Evolutionary conservation across 352 stramenopile genomes (phyloP).

Genomic region (Globisporangium iwayamae): DNA sequence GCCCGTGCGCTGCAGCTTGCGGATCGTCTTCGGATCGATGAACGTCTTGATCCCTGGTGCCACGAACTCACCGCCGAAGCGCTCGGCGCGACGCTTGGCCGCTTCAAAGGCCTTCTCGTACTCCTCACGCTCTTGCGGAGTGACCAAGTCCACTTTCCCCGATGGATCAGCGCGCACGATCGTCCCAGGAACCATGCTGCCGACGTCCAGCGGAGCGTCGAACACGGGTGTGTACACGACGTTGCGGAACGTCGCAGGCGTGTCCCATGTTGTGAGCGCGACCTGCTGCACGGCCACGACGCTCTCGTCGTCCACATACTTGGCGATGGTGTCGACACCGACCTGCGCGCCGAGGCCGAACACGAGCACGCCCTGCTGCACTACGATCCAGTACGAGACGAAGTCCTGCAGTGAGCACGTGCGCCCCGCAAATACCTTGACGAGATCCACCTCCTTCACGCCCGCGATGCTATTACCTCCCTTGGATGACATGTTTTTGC

Average conservation of each 20-base stretch:
- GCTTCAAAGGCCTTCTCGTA: slow-evolving; percentile 45
- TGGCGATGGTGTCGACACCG: slow-evolving; percentile 55
- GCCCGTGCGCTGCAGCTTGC: slow-evolving; percentile 70
- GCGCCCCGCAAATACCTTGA: slow-evolving; percentile 60
- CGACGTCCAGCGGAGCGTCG: slow-evolving; percentile 30
- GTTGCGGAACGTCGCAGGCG: slow-evolving; percentile 40
- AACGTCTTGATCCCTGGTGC: slow-evolving; percentile 72
- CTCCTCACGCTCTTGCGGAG: slow-evolving; percentile 39
- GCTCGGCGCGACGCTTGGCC: slow-evolving; percentile 46
- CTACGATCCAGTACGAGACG: slow-evolving; percentile 70
- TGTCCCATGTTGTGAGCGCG: slow-evolving; percentile 69
- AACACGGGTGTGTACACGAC: slow-evolving; percentile 40
- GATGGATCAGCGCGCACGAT: slow-evolving; percentile 65
- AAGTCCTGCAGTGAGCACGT: slow-evolving; percentile 59
- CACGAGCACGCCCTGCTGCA: slow-evolving; percentile 36
- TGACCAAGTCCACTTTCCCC: slow-evolving; percentile 55
- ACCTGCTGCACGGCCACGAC: slow-evolving; percentile 39
- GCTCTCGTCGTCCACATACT: slow-evolving; percentile 31
- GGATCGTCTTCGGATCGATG: slow-evolving; percentile 71
- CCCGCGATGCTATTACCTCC: slow-evolving; percentile 14
- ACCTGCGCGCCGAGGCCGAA: slow-evolving; percentile 49
- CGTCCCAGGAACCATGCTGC: slow-evolving; percentile 34
- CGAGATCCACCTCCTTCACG: slow-evolving; percentile 48
- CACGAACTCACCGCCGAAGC: slow-evolving; percentile 66
- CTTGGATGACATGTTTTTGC: slow-evolving; percentile 33